Evolutionary conservation across 345 rosid genomes (phyloP), one percentile per base, ranked within the genome.

Genomic region (Gossypium longicalyx): DNA sequence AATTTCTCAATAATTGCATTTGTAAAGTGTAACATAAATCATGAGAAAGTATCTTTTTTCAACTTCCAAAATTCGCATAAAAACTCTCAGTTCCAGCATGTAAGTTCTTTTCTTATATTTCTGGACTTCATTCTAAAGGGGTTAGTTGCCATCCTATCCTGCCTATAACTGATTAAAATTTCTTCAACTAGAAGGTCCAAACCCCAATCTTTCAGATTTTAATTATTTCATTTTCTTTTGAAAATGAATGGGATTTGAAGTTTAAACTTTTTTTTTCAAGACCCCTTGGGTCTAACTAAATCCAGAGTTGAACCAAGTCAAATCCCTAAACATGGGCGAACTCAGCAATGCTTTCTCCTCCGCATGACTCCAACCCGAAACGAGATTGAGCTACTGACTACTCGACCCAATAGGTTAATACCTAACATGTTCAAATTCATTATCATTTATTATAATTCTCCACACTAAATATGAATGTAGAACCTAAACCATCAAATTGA

Each of bases 101-200:
- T 2, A 52, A 53, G 17, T 29, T 6, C 48, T 70, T 29, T 53
- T 17, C 61, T 25, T 27, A 13, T 69, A 2, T 27, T 48, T 69
- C 44, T 13, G 9, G 57, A 48, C 7, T 68, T 48, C 38, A 45
- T 1, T 19, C 54, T 67, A 1, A 11, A 22, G 13, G 2, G 22
- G 23, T 12, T 25, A 25, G 22, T 27, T 51, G 9, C 45, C 16
- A 34, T 52, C 48, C 47, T 29, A 34, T 67, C 43, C 25, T 17
- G 12, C 44, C 23, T 49, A 23, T 17, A 66, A 45, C 34, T 47
- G 38, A 12, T 47, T 69, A 68, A 27, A 49, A 34, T 34, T 34
- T 48, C 12, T 68, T 25, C 58, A 68, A 70, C 3, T 29, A 17
- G 73, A n/a, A 52, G n/a, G 22, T 70, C 25, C 73, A 65, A 65